phyloP scores from a whole-genome alignment of 192 early-diverging fungal species.

The Coemansia sp. region DNA sequence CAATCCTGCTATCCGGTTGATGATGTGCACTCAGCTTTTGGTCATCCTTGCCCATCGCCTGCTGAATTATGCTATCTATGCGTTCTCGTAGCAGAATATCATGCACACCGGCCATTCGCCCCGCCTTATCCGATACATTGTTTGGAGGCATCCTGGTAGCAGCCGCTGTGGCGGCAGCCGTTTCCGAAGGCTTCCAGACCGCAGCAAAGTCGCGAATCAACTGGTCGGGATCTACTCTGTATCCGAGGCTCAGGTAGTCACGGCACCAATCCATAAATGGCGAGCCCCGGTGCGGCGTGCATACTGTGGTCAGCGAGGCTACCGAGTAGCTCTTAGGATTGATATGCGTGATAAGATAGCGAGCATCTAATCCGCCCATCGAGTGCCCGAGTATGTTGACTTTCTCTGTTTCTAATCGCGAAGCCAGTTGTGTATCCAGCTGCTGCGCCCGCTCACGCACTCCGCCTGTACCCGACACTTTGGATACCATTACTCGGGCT shows the following conservation, averaged over 20 bases:
- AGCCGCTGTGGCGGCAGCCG: background rate
- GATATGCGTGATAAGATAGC: constrained; percentile 88
- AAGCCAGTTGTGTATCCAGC: constrained; percentile 68
- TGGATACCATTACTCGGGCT: constrained; percentile 75
- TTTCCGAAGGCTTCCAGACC: constrained; percentile 27
- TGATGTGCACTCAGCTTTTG: background rate
- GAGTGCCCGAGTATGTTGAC: constrained; percentile 93
- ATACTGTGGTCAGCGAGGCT: constrained; percentile 83
- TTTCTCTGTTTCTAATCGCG: constrained; percentile 32
- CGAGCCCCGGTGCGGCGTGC: constrained; percentile 91
- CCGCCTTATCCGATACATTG: background rate
- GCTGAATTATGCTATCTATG: constrained; percentile 32
- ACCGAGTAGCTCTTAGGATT: constrained; percentile 67
- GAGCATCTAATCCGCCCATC: constrained; percentile 93
- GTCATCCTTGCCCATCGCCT: constrained; percentile 17
- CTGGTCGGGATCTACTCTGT: constrained; percentile 51
- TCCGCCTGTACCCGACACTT: constrained; percentile 72
- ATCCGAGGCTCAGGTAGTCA: constrained; percentile 80
- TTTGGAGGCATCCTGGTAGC: background rate
- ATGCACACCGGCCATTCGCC: constrained; percentile 10
- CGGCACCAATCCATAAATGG: constrained; percentile 94
- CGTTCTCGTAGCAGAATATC: constrained; percentile 28
- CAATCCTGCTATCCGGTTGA: constrained; percentile 4
- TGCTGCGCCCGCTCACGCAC: constrained; percentile 73
- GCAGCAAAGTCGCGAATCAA: constrained; percentile 52